Evolutionary conservation across 1,284 basidiomycete genomes (phyloP).

Genomic region (Cryptococcus neoformans): DNA sequence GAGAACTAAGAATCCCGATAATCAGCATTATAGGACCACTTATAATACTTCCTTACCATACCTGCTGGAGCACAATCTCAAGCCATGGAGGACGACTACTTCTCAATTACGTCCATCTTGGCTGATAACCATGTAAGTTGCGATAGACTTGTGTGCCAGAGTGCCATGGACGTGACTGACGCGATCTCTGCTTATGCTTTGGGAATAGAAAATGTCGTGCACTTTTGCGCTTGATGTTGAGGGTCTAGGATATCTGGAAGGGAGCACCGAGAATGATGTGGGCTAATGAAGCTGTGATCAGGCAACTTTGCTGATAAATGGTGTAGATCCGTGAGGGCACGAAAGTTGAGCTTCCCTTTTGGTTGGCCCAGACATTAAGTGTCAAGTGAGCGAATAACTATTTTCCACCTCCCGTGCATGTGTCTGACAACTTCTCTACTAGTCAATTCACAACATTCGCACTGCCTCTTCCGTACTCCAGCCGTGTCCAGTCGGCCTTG

Average conservation of each 20-base stretch:
- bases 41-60: too few species aligned
- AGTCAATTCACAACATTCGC: slow-evolving; percentile 84
- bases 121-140: slow-evolving; percentile 75
- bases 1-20: too few species aligned
- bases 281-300: slow-evolving; percentile 27
- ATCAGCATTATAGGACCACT: too few species aligned
- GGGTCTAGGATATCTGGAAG: slow-evolving; percentile 80
- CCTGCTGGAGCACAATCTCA: too few species aligned
- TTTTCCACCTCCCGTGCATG: background rate
- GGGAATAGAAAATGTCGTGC: slow-evolving; percentile 75
- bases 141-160: background rate
- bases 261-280: slow-evolving; percentile 75
- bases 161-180: background rate
- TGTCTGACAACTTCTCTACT: background rate
- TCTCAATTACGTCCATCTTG: slow-evolving; percentile 79
- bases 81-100: slow-evolving; percentile 79
- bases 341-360: slow-evolving; percentile 77
- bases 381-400: slow-evolving; percentile 61
- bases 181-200: background rate
- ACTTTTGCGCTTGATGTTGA: slow-evolving; percentile 82
- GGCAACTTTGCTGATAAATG: background rate
- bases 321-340: slow-evolving; percentile 65
- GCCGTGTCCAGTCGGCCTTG: slow-evolving; percentile 73
- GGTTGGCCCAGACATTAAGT: slow-evolving; percentile 78
- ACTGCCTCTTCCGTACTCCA: slow-evolving; percentile 70